Evolutionary conservation across 2,329 filamentous ascomycete genomes (phyloP), one percentile per base, ranked within the genome.

Genomic region (Ceratocystis eucalypticola): DNA sequence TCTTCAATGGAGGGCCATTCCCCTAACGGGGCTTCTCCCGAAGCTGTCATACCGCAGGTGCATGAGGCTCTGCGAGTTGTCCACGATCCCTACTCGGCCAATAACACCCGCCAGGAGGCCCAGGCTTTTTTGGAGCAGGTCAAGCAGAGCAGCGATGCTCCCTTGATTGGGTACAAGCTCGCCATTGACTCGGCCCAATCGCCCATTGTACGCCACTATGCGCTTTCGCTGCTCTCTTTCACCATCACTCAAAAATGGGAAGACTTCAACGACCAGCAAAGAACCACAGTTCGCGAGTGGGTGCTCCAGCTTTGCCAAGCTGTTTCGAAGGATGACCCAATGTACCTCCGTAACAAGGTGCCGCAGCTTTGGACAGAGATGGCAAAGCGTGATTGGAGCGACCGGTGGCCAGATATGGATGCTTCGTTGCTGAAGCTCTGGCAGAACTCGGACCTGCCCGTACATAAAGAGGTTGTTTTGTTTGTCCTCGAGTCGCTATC

Each of bases 391-490:
- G 89, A 85, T 73, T 99, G 94, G 94, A 90, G 83, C n/a, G 81
- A 84, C 41, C 88, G 94, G 69, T 99, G 95, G 94, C 86, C 88
- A 79, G 86, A 95, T 73, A 96, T 99, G 93, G 95, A 99, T 74
- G 78, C 85, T 69, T 81, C 89, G 72, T 81, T 99, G 66, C 84
- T 92, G 57, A 83, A 85, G 71, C 80, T 97, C 22, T 99, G 94
- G 94, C 87, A 91, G 74, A 75, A 81, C 17, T 80, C 80, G 20
- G 82, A 84, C 69, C 82, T 82, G 30, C 76, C 81, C 41, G 82
- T 82, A 6, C 83, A 87, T 74, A 94, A 95, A 75, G 88, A 94
- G 73, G 83, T 97, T 66, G 92, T 96, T 41, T 81, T 99, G 44
- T 88, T 88, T 68, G 84, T 97, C 57, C 81, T 99, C 63, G 94